Percentiles rank a stretch among this genome's conserved stretches.
Evolutionary conservation across 805 yeast species (phyloP).

Genomic region (Wickerhamomyces xylosicus): DNA sequence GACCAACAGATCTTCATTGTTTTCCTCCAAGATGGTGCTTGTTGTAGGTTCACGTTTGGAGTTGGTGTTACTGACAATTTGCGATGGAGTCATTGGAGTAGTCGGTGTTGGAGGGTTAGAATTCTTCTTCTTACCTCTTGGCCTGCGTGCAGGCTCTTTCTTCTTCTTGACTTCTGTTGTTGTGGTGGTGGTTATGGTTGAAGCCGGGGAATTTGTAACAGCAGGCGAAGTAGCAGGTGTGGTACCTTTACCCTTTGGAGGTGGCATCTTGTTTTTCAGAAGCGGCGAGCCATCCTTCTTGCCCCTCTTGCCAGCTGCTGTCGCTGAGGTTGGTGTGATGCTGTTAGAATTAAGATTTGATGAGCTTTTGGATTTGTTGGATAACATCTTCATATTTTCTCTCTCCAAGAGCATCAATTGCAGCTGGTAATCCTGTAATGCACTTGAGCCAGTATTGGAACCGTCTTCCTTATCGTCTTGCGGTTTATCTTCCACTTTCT

Average conservation of each 20-base stretch:
- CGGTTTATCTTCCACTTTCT: conserved; percentile 10
- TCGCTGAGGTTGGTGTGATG: conserved; percentile 1
- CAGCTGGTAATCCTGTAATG: conserved; percentile 74
- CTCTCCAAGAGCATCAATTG: conserved; percentile 66
- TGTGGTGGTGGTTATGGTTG: not conserved
- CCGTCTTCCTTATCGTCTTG: not conserved
- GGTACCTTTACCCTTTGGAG: conserved; percentile 1
- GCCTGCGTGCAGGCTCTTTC: conserved; percentile 15
- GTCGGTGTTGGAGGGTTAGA: conserved; percentile 30
- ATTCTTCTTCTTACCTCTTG: conserved; percentile 11
- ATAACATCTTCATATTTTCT: conserved; percentile 61
- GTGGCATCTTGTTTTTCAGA: not conserved
- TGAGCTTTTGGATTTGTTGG: conserved; percentile 27
- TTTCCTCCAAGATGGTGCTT: conserved; percentile 7
- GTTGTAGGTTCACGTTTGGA: conserved; percentile 5
- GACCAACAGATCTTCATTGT: conserved; percentile 4
- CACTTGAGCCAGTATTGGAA: conserved; percentile 20
- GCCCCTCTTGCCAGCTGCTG: conserved; percentile 9
- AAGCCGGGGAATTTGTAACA: conserved; percentile 2
- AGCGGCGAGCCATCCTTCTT: conserved; percentile 5
- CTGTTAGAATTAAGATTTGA: not conserved
- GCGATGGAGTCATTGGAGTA: conserved; percentile 26
- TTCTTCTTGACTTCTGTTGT: conserved; percentile 10
- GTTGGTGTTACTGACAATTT: not conserved
- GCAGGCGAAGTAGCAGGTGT: conserved; percentile 7